These are phyloP conservation scores for Metarhizium sp. DNA, from an alignment of 2,329 filamentous ascomycete genomes.

Conservation along the genomic window DNA sequence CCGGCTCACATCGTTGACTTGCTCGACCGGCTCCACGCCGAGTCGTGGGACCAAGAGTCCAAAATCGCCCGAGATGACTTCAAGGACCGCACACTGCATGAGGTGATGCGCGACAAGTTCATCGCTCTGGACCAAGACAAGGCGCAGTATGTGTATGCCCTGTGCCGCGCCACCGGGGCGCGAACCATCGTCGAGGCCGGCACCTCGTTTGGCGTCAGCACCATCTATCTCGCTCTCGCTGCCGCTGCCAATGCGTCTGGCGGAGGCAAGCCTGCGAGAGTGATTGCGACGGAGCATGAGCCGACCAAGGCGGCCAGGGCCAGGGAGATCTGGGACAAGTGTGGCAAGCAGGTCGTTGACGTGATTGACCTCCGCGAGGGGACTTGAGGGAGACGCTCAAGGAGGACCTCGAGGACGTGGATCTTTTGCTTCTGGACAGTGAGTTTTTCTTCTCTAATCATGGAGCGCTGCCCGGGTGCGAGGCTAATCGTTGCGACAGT, in stretches of 20 bases:
- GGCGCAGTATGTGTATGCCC: conserved; percentile 45
- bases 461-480: not conserved
- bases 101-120: conserved; percentile 43
- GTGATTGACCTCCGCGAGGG: conserved; percentile 47
- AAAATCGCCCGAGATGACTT: conserved; percentile 4
- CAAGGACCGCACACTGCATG: not conserved
- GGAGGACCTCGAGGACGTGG: conserved; percentile 31
- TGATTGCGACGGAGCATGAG: conserved; percentile 55
- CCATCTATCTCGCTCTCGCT: conserved; percentile 53
- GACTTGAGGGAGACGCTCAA: conserved; percentile 46
- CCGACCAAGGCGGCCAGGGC: conserved; percentile 40
- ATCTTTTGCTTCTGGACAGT: conserved; percentile 56
- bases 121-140: conserved; percentile 52
- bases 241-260: conserved; percentile 34
- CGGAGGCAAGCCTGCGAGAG: conserved; percentile 18
- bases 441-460: conserved; percentile 19
- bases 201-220: conserved; percentile 53
- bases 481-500: conserved; percentile 26
- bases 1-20: conserved; percentile 6
- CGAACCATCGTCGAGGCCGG: conserved; percentile 50
- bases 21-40: conserved; percentile 8
- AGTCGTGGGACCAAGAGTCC: conserved; percentile 8
- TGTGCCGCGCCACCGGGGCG: conserved; percentile 38
- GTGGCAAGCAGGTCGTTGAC: conserved; percentile 37
- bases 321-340: conserved; percentile 42